phyloP scores from a whole-genome alignment of 2,329 filamentous ascomycete genomes.

The Cercospora brassicicola region DNA sequence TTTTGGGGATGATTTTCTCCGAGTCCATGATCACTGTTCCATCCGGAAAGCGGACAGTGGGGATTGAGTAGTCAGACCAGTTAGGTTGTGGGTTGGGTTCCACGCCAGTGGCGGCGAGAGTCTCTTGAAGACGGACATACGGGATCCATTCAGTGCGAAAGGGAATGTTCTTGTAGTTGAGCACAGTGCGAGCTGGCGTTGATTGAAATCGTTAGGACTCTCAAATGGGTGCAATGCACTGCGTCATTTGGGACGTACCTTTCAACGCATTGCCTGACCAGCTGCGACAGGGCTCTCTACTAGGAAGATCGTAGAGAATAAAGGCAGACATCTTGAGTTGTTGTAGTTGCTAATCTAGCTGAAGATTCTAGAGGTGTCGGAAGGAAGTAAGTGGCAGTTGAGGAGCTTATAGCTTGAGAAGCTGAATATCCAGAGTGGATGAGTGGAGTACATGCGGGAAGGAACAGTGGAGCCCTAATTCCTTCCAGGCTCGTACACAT shows the following conservation, averaged over 20 bases:
- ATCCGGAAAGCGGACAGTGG: constrained; percentile 5
- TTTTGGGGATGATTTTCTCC: constrained; percentile 6
- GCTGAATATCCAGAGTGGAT: not conserved
- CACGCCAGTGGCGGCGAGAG: constrained; percentile 12
- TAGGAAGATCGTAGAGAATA: constrained; percentile 13
- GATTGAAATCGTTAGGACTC: no score
- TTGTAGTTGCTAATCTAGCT: not conserved
- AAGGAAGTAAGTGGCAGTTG: not conserved
- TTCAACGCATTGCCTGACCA: constrained; percentile 17
- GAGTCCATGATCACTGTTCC: constrained; percentile 14
- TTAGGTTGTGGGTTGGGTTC: not conserved
- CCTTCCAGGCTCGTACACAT: not conserved
- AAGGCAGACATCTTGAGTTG: constrained; percentile 7
- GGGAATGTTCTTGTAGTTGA: constrained; percentile 16
- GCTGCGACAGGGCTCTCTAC: constrained; percentile 12
- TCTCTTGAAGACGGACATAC: constrained; percentile 13
- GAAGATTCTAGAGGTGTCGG: not conserved
- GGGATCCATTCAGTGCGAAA: constrained; percentile 17
- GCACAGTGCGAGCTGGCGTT: constrained; percentile 8
- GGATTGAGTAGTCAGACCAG: constrained; percentile 11
- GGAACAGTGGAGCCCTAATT: not conserved
- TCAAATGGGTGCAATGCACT: no score
- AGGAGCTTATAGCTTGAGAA: not conserved
- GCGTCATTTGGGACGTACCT: not conserved
- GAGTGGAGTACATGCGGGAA: not conserved